phyloP scores from a whole-genome alignment of 305 asterid genomes.

The Fraxinus baroniana region DNA sequence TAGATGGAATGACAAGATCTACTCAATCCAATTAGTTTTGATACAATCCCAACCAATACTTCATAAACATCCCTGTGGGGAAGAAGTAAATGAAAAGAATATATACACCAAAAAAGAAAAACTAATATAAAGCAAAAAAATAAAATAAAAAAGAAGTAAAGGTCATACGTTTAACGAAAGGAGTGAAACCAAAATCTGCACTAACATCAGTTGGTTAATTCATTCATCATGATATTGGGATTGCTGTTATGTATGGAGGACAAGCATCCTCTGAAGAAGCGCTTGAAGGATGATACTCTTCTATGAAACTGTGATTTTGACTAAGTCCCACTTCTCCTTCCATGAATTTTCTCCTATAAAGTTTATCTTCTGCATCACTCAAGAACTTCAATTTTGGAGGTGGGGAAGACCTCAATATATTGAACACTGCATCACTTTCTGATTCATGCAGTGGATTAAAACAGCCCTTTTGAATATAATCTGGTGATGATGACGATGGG shows the following conservation, averaged over 20 bases:
- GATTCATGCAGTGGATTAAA: conserved; percentile 30
- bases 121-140: neutral
- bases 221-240: neutral
- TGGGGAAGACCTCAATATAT: conserved; percentile 34
- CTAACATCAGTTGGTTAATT: neutral
- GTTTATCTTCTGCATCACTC: conserved; percentile 41
- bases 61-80: neutral
- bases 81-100: neutral
- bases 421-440: conserved; percentile 33
- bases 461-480: neutral
- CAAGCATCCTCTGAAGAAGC: conserved; percentile 31
- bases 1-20: neutral
- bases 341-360: conserved; percentile 4
- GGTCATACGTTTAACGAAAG: neutral
- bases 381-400: conserved; percentile 43
- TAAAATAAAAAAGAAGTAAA: too few species aligned
- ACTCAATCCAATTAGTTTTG: neutral
- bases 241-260: conserved; percentile 4
- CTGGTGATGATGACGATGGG: conserved; percentile 13
- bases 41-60: neutral
- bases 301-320: conserved; percentile 15
- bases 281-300: conserved; percentile 19
- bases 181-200: neutral
- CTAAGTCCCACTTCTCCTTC: conserved; percentile 14
- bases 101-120: neutral